phyloP scores from a whole-genome alignment of 148 eudicot species.

The Suaeda aralocaspica region DNA sequence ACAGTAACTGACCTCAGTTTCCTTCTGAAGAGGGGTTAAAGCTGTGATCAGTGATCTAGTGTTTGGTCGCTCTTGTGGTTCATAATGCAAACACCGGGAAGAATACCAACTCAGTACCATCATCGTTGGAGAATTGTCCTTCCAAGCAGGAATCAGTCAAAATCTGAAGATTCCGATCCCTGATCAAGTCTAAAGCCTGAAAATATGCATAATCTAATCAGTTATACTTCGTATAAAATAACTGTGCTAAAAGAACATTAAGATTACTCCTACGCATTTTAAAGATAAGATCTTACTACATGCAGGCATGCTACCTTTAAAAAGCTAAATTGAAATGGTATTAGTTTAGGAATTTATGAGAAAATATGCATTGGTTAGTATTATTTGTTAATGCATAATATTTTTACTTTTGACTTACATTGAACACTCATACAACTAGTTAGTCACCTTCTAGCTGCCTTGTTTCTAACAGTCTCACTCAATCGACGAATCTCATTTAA shows the following conservation, averaged over 20 bases:
- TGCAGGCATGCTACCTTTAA: no score
- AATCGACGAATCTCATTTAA: no score
- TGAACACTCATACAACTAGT: no score
- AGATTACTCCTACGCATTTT: not conserved
- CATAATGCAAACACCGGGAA: constrained; percentile 64
- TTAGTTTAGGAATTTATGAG: not conserved
- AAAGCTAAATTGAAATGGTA: no score
- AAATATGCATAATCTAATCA: constrained; percentile 3
- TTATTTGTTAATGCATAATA: no score
- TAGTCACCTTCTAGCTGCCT: no score
- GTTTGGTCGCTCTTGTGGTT: constrained; percentile 64
- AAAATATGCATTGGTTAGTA: not conserved
- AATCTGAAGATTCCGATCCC: constrained; percentile 63
- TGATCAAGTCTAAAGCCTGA: constrained; percentile 67
- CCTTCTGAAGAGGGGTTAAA: no score
- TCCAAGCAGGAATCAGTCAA: constrained; percentile 65
- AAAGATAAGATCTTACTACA: no score
- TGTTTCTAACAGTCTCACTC: no score
- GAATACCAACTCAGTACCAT: constrained; percentile 53
- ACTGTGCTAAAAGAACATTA: not conserved
- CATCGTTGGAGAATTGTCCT: no score
- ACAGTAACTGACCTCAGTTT: constrained; percentile 44
- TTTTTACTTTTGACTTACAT: not conserved
- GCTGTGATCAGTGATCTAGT: constrained; percentile 55
- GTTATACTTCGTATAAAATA: no score